Evolutionary conservation across 148 eudicot genomes (phyloP).

Genomic region (Rhododendron williamsianum): DNA sequence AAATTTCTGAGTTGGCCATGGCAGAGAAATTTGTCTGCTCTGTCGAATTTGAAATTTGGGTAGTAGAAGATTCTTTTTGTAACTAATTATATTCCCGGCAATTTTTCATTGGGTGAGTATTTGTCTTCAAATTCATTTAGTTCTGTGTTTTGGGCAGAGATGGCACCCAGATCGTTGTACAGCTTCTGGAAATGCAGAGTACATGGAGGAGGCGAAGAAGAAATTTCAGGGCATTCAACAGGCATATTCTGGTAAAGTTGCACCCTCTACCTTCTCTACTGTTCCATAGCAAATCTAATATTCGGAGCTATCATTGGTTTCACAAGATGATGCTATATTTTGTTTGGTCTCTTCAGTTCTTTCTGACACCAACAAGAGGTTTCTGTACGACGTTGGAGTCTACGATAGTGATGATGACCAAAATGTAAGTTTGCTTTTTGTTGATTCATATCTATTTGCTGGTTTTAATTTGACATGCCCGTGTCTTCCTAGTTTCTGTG

Average conservation of each 20-base stretch:
- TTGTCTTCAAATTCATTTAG: neutral
- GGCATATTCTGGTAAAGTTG: conserved; percentile 68
- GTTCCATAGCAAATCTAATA: neutral
- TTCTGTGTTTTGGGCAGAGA: conserved; percentile 28
- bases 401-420: conserved; percentile 70
- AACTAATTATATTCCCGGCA: neutral
- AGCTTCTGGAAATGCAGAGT: conserved; percentile 44
- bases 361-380: conserved; percentile 72
- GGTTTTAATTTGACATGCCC: neutral
- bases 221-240: conserved; percentile 73
- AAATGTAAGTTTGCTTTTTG: conserved; percentile 36
- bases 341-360: conserved; percentile 38
- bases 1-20: neutral
- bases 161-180: conserved; percentile 98
- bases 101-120: neutral
- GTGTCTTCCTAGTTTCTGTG: neutral
- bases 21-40: neutral
- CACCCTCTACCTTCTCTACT: neutral
- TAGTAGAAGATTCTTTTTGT: neutral
- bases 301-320: neutral
- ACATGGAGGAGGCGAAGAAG: conserved; percentile 61
- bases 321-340: conserved; percentile 11
- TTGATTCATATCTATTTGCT: neutral
- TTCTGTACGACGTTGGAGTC: conserved; percentile 76
- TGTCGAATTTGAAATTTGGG: neutral